Conservation (phyloP, 768 basidiomycete species). For the Coprinellus aureogranulatus region DNA sequence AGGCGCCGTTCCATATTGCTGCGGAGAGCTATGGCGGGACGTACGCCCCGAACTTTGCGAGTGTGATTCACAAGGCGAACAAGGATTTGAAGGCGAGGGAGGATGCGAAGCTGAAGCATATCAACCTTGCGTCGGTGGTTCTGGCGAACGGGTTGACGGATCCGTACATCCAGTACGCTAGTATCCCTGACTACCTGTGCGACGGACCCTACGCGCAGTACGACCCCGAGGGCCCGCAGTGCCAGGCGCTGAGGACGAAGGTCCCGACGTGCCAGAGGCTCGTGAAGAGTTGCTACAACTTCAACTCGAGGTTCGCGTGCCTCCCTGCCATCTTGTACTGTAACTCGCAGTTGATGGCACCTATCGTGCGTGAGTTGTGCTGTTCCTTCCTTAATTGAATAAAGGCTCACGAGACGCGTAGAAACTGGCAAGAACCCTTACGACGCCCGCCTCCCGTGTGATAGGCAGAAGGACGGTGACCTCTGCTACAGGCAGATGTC, state of each 20-base stretch:
- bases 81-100: slow-evolving; percentile 47
- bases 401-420: slow-evolving; percentile 21
- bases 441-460: slow-evolving; percentile 77
- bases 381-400: neutral
- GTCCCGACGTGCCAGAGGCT: slow-evolving; percentile 73
- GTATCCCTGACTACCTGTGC: slow-evolving; percentile 81
- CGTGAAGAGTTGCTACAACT: slow-evolving; percentile 67
- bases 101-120: slow-evolving; percentile 52
- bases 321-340: slow-evolving; percentile 79
- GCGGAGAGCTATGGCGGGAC: slow-evolving; percentile 79
- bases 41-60: slow-evolving; percentile 85
- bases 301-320: slow-evolving; percentile 59
- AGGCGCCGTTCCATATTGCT: slow-evolving; percentile 71
- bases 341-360: slow-evolving; percentile 66
- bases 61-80: slow-evolving; percentile 77
- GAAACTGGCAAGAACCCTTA: slow-evolving; percentile 84
- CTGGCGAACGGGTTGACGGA: slow-evolving; percentile 89
- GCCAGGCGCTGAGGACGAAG: slow-evolving; percentile 59
- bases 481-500: slow-evolving; percentile 78
- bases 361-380: slow-evolving; percentile 60
- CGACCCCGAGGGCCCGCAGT: slow-evolving; percentile 64
- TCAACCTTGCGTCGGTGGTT: slow-evolving; percentile 82
- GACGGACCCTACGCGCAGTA: slow-evolving; percentile 81
- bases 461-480: slow-evolving; percentile 64
- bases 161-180: slow-evolving; percentile 75